These are phyloP conservation scores for Dioscorea zingiberensis DNA, from an alignment of 106 monocot genomes.

Conservation along the genomic window DNA sequence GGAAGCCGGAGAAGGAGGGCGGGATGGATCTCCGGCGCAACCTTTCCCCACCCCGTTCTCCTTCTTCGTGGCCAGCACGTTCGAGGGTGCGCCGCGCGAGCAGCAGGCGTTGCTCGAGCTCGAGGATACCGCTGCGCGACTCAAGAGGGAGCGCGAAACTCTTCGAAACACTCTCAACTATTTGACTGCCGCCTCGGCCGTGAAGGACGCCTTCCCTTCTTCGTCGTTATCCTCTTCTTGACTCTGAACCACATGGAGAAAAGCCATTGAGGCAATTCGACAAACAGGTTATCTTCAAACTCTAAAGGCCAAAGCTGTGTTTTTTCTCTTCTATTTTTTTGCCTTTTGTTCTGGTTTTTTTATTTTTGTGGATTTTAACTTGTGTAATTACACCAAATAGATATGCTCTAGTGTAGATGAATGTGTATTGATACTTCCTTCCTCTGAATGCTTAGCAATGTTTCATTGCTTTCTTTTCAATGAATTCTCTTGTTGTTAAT, in stretches of 20 bases:
- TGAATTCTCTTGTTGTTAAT: too few relatives aligned
- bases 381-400: too few relatives aligned
- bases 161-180: conserved; percentile 82
- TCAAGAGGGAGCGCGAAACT: conserved; percentile 75
- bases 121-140: conserved; percentile 68
- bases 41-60: conserved; percentile 87
- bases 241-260: not conserved
- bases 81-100: conserved; percentile 80
- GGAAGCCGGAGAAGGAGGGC: conserved; percentile 39
- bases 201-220: conserved; percentile 67
- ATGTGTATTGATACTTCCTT: too few relatives aligned
- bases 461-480: too few relatives aligned
- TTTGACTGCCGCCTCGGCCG: conserved; percentile 63
- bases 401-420: too few relatives aligned
- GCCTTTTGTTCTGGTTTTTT: too few relatives aligned
- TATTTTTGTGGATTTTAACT: too few relatives aligned
- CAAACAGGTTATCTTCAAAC: not conserved
- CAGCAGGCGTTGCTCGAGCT: conserved; percentile 91
- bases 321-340: too few relatives aligned
- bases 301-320: too few relatives aligned
- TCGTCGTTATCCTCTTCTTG: conserved; percentile 26
- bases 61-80: conserved; percentile 89
- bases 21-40: conserved; percentile 45
- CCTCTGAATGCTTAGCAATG: too few relatives aligned
- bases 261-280: not conserved